Conservation (phyloP, 495 filamentous ascomycete species). For the Penicillium waksmanii region DNA sequence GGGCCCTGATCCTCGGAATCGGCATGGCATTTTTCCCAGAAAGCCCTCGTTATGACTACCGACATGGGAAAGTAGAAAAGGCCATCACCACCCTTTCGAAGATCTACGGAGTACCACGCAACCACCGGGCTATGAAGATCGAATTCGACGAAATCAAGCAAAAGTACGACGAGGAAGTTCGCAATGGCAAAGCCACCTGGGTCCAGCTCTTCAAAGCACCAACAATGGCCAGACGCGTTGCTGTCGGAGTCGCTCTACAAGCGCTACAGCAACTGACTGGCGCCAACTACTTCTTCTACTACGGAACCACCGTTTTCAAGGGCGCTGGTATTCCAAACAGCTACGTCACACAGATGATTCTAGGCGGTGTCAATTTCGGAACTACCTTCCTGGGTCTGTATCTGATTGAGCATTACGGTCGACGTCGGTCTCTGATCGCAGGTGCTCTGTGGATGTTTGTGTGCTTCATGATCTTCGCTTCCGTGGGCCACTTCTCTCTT, state of each 20-base stretch:
- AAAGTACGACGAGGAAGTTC: constrained; percentile 58
- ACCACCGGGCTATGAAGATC: constrained; percentile 61
- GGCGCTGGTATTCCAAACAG: constrained; percentile 67
- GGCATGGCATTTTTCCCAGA: constrained; percentile 75
- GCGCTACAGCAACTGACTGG: constrained; percentile 46
- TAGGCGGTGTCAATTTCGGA: constrained; percentile 71
- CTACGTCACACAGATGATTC: constrained; percentile 74
- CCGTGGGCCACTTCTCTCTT: constrained; percentile 63
- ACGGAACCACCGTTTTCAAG: constrained; percentile 70
- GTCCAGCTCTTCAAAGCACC: constrained; percentile 63
- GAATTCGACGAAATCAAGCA: constrained; percentile 68
- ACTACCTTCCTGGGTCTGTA: constrained; percentile 73
- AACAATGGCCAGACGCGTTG: constrained; percentile 68
- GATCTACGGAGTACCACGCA: constrained; percentile 66
- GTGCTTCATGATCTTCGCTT: constrained; percentile 73
- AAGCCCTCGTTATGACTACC: constrained; percentile 71
- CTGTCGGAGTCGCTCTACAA: constrained; percentile 68
- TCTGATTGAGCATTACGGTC: constrained; percentile 69
- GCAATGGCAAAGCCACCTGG: constrained; percentile 38
- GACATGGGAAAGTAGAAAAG: constrained; percentile 60
- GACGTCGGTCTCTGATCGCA: constrained; percentile 65
- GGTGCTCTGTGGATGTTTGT: constrained; percentile 72
- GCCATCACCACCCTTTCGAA: constrained; percentile 68
- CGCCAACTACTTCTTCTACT: constrained; percentile 73
- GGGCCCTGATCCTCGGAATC: constrained; percentile 67